Evolutionary conservation across 345 rosid species (phyloP).

Genomic region (Murraya koenigii): DNA sequence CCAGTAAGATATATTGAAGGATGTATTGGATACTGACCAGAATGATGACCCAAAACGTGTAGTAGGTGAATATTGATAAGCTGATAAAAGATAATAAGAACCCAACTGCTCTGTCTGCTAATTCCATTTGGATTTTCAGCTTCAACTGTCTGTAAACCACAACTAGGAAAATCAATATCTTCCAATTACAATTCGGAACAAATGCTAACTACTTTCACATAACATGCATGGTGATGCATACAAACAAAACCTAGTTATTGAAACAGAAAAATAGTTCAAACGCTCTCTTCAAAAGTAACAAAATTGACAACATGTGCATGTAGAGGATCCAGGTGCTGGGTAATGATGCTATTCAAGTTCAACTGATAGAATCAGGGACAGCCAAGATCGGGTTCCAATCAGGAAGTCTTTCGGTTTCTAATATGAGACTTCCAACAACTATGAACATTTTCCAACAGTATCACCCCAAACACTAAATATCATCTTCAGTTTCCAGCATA

Average conservation of each 20-base stretch:
- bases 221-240: background rate
- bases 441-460: background rate
- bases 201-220: background rate
- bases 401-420: background rate
- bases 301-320: background rate
- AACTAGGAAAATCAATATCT: background rate
- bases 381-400: background rate
- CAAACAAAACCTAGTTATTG: background rate
- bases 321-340: background rate
- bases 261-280: background rate
- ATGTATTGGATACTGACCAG: slow-evolving; percentile 45
- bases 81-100: slow-evolving; percentile 62
- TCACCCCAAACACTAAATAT: background rate
- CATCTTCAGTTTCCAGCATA: background rate
- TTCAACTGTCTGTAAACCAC: slow-evolving; percentile 1
- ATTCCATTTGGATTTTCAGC: slow-evolving; percentile 47
- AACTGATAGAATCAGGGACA: background rate
- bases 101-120: slow-evolving; percentile 87
- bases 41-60: slow-evolving; percentile 95
- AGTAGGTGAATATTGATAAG: slow-evolving; percentile 83
- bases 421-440: background rate
- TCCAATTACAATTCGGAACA: background rate
- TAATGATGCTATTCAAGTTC: background rate
- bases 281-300: background rate
- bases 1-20: background rate